Base-by-base conservation (phyloP, 768 basidiomycete species). In the Leucogyrophana mollusca region DNA sequence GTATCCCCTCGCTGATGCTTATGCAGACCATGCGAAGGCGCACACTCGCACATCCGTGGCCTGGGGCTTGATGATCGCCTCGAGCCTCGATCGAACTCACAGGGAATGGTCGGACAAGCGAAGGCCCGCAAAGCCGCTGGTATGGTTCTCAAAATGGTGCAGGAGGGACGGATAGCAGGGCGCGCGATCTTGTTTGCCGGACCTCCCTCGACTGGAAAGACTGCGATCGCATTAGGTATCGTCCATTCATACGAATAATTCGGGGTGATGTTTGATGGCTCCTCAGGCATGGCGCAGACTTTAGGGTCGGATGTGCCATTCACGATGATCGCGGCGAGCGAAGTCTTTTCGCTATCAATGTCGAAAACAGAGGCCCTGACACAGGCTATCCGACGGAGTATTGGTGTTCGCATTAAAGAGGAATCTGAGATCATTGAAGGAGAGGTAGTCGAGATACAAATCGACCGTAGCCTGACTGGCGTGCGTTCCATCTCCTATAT, bases 261-360 rank as follows among this genome's bases (percentile, higher is more conserved):
- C n/a, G 35, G 25, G 64, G 70, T 14, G 72, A 69, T 3, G 65
- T 70, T 67, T 69, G 63, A 68, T n/a, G n/a, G n/a, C n/a, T n/a
- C 18, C 35, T 14, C 45, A 93, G 94, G 90, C 44, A 96, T 98
- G 94, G 92, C 96, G 5, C 94, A 97, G 66, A 91, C 86, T 2
- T 73, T 99, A 17, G 96, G 96, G 0, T 58, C 86, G 9, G 96
- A 97, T 58, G 95, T 98, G 1, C 96, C 96, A 0, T 99, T 98
- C 66, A 97, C 94, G 6, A 94, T 92, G 83, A 93, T 99, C 59
- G 91, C 94, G 13, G 96, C 87, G 17, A 94, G 91, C 72, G 96
- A 99, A 67, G 94, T 99, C 49, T 98, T 95, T 73, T 97, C 94
- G 35, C 77, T 96, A 27, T 92, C 94, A 58, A 96, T 98, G 91